Evolutionary conservation across 345 rosid genomes (phyloP), one percentile per base, ranked within the genome.

Genomic region (Camelina laxa): DNA sequence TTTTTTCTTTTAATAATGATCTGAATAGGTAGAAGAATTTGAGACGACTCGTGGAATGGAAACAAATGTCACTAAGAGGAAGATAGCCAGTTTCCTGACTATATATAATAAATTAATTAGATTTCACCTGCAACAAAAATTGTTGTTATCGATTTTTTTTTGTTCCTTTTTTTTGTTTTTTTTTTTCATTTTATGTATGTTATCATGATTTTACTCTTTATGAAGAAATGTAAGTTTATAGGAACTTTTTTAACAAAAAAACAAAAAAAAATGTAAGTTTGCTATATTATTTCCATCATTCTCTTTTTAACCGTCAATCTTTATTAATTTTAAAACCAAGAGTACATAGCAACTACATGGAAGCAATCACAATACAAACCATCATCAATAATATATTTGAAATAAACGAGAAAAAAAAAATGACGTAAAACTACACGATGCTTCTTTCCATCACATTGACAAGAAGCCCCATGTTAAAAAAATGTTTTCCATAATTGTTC

Each of bases 21-120:
- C 58, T 55, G 59, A 61, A 14, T 79, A 93, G 97, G 98, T 93
- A 7, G 88, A 74, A 79, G 87, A 81, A 9, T 91, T 73, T 94
- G 70, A 69, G 78, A 69, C 83, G 87, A 31, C 81, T 91, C 74
- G 97, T 87, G 15, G 82, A 85, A 42, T 89, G 97, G 97, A 85
- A 91, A 74, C 68, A 74, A 31, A 22, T 75, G 11, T 60, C 82
- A 41, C 57, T 24, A 42, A 50, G 73, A 69, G 22, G 54, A 75
- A 30, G 55, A 60, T 75, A 67, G 39, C 35, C 16, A 33, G 17
- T 17, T 67, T 59, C 38, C 7, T 20, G 3, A 67, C 15, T 4
- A 5, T n/a, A n/a, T n/a, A n/a, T 15, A 53, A 63, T 55, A 55
- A 73, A 54, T 33, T 41, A 55, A 35, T 39, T 60, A 7, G 33